phyloP scores from a whole-genome alignment of 352 stramenopile species.

The Phytophthora nicotianae region DNA sequence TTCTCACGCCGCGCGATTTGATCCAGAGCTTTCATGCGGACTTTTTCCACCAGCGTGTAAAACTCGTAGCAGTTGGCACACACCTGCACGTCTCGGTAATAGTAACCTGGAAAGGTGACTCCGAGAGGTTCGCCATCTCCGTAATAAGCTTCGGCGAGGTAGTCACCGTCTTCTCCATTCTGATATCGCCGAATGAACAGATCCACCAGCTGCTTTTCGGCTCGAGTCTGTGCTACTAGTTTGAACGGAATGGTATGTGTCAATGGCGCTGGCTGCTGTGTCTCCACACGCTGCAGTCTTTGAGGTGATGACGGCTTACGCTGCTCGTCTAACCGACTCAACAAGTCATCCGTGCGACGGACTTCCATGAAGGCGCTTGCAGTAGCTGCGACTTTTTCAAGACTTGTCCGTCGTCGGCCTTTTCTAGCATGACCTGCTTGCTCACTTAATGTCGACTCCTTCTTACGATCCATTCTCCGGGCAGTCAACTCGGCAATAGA shows the following conservation, averaged over 20 bases:
- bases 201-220: constrained; percentile 81
- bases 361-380: constrained; percentile 62
- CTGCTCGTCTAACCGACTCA: constrained; percentile 21
- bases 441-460: constrained; percentile 21
- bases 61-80: constrained; percentile 82
- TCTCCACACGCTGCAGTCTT: constrained; percentile 34
- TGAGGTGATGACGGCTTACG: constrained; percentile 47
- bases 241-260: constrained; percentile 82
- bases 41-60: constrained; percentile 78
- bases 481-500: constrained; percentile 44
- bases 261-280: constrained; percentile 15
- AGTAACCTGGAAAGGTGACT: constrained; percentile 79
- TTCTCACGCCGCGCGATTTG: constrained; percentile 40
- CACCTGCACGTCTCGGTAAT: constrained; percentile 83
- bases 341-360: constrained; percentile 33
- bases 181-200: constrained; percentile 81
- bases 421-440: constrained; percentile 13
- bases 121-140: constrained; percentile 77
- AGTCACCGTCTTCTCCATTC: constrained; percentile 76
- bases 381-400: constrained; percentile 53
- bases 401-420: constrained; percentile 46
- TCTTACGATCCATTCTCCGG: constrained; percentile 48
- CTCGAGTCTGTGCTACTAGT: constrained; percentile 74
- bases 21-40: constrained; percentile 67
- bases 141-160: constrained; percentile 76